These are phyloP conservation scores for Debaryomyces udenii DNA, from an alignment of 1,139 yeast species.

Conservation along the genomic window DNA sequence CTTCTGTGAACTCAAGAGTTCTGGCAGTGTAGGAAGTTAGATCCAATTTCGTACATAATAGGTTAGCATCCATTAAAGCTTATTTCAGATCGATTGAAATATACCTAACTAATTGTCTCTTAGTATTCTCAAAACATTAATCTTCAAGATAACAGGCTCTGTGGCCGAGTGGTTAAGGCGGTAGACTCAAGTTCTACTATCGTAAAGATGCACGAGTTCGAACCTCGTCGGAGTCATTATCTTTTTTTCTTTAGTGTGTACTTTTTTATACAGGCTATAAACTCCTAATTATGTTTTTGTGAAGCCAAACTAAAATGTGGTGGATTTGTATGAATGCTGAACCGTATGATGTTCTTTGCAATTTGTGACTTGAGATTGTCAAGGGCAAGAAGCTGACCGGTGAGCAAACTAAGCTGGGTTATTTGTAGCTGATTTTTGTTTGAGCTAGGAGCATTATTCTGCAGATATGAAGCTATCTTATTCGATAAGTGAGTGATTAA, in stretches of 20 bases:
- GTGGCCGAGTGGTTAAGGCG: constrained; percentile 41
- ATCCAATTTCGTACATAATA: no score
- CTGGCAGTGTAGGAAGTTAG: no score
- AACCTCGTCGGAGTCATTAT: constrained; percentile 27
- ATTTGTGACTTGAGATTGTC: constrained; percentile 28
- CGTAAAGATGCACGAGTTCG: constrained; percentile 32
- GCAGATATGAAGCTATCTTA: constrained; percentile 22
- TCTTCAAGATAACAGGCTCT: constrained; percentile 20
- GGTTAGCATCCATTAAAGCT: no score
- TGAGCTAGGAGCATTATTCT: constrained; percentile 6
- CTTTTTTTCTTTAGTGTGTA: constrained; percentile 10
- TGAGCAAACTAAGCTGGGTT: constrained; percentile 32
- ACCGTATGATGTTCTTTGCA: constrained; percentile 18
- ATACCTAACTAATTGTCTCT: no score
- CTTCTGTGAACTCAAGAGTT: no score
- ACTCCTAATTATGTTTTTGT: background rate
- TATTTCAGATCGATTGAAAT: no score
- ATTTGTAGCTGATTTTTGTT: constrained; percentile 23
- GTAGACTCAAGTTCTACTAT: constrained; percentile 38
- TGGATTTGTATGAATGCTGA: constrained; percentile 7
- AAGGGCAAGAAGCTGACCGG: constrained; percentile 30
- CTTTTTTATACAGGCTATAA: constrained; percentile 1
- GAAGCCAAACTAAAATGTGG: background rate
- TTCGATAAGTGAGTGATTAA: constrained; percentile 30
- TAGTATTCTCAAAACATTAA: background rate